Conservation (phyloP, 768 basidiomycete species). For the Calocera viscosa region DNA sequence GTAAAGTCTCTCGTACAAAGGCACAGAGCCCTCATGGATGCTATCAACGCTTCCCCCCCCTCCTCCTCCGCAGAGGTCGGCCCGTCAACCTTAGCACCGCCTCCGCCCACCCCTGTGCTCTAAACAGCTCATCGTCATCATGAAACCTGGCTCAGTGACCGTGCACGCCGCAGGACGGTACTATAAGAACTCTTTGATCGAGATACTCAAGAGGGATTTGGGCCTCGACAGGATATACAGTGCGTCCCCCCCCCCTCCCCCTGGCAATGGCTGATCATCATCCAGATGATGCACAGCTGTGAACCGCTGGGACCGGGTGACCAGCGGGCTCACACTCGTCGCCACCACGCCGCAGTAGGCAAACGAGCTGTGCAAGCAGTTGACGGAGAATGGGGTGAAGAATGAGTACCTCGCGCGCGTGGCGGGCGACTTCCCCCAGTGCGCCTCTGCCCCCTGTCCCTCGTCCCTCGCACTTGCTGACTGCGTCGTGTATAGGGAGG, state of each 20-base stretch:
- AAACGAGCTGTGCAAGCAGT: constrained; percentile 61
- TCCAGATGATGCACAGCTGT: constrained; percentile 54
- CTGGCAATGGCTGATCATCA: too few species aligned
- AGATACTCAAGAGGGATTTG: constrained; percentile 74
- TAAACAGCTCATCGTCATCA: constrained; percentile 76
- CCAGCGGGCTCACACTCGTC: constrained; percentile 90
- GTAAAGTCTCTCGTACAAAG: not conserved
- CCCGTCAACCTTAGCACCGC: too few species aligned
- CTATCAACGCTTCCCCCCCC: not conserved
- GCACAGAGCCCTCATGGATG: not conserved
- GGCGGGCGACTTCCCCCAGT: constrained; percentile 76
- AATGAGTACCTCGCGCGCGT: constrained; percentile 92
- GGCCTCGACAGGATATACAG: constrained; percentile 73
- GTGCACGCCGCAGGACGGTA: constrained; percentile 89
- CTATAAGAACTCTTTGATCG: constrained; percentile 73
- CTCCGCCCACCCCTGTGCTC: constrained; percentile 23
- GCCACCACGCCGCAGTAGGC: constrained; percentile 62
- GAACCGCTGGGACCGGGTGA: constrained; percentile 86
- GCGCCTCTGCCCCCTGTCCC: constrained; percentile 25
- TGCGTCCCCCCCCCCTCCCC: constrained; percentile 35
- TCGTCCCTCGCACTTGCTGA: not conserved
- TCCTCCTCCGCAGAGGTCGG: not conserved
- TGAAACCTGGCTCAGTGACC: constrained; percentile 96
- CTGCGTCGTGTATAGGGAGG: constrained; percentile 45
- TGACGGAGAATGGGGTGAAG: constrained; percentile 62